Evolutionary conservation across 2,329 filamentous ascomycete species (phyloP).

Genomic region (Emmonsiellopsis sp.): DNA sequence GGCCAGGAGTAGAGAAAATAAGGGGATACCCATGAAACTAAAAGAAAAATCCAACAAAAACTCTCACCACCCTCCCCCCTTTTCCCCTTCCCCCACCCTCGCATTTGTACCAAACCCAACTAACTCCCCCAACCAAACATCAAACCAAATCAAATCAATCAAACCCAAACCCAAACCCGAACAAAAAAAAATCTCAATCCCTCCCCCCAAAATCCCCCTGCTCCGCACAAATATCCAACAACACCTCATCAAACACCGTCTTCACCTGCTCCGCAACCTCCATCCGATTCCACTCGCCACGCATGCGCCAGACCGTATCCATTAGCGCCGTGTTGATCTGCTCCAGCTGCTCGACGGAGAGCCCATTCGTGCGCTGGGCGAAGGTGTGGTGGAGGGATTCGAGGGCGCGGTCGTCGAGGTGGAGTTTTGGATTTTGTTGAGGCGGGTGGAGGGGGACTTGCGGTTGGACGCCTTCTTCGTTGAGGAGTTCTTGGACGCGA

Average conservation of each 20-base stretch:
- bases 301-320: constrained; percentile 75
- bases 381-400: constrained; percentile 53
- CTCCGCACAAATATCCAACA: constrained; percentile 51
- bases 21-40: not conserved
- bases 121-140: no score
- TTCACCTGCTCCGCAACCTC: constrained; percentile 57
- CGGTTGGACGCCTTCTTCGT: constrained; percentile 1
- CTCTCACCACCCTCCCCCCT: no score
- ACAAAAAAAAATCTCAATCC: constrained; percentile 16
- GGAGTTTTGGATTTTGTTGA: constrained; percentile 7
- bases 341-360: constrained; percentile 87
- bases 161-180: constrained; percentile 7
- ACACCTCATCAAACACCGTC: constrained; percentile 63
- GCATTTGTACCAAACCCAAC: no score
- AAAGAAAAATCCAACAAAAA: not conserved
- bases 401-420: constrained; percentile 44
- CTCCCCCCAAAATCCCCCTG: constrained; percentile 14
- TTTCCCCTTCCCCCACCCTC: no score
- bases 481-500: constrained; percentile 5
- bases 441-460: not conserved
- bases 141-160: not conserved
- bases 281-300: constrained; percentile 75
- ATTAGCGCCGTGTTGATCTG: constrained; percentile 86
- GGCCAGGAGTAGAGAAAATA: not conserved
- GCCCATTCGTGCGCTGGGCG: constrained; percentile 60